Evolutionary conservation across 805 yeast species (phyloP).

Genomic region (Ogataea ganodermae): DNA sequence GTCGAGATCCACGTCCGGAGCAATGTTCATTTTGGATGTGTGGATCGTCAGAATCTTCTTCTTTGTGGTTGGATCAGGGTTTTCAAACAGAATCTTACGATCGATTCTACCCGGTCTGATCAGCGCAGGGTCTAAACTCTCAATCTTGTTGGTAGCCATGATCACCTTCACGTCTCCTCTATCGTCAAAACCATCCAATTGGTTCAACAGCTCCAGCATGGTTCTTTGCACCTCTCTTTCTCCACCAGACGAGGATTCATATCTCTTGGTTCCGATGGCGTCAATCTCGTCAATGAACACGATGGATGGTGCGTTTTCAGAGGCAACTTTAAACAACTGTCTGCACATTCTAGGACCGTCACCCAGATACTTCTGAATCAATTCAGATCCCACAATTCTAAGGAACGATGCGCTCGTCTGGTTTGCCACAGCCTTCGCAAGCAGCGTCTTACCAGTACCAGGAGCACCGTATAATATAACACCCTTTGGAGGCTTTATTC

Average conservation of each 20-base stretch:
- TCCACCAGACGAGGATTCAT: constrained; percentile 90
- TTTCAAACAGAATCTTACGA: constrained; percentile 92
- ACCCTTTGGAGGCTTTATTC: constrained; percentile 99
- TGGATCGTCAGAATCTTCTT: constrained; percentile 91
- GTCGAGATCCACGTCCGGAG: constrained; percentile 85
- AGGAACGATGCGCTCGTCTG: constrained; percentile 95
- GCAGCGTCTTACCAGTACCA: constrained; percentile 98
- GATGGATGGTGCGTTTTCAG: constrained; percentile 97
- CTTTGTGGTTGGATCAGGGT: constrained; percentile 90
- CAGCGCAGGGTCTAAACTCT: constrained; percentile 91
- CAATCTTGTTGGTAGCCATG: constrained; percentile 97
- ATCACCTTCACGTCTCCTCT: constrained; percentile 96
- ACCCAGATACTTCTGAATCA: constrained; percentile 95
- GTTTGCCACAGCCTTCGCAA: constrained; percentile 98
- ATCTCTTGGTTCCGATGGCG: constrained; percentile 98
- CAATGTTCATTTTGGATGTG: constrained; percentile 88
- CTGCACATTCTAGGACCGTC: constrained; percentile 96
- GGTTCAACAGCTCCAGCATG: constrained; percentile 93
- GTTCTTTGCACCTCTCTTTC: constrained; percentile 97
- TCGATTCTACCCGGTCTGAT: constrained; percentile 98
- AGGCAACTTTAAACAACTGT: constrained; percentile 94
- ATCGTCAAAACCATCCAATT: constrained; percentile 95
- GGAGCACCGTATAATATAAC: constrained; percentile 98
- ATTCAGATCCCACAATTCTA: constrained; percentile 95
- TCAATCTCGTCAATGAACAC: constrained; percentile 98